A percentile compares a stretch with the other conserved stretches of the same genome.
Conservation (phyloP, 805 yeast genomes). For the Teunomyces pallodes region DNA sequence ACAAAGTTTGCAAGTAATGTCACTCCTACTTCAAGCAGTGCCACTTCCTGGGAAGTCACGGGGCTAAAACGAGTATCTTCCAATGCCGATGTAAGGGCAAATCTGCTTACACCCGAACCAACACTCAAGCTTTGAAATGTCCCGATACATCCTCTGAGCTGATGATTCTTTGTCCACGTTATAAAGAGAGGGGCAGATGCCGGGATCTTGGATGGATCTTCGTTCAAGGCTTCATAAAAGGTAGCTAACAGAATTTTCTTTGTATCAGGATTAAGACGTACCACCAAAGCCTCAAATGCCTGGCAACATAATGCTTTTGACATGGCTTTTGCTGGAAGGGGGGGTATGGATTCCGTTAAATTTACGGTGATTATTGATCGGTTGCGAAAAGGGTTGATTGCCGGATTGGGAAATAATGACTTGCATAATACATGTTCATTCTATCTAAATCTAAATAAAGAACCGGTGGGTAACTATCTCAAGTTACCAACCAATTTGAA, state of each 20-base stretch:
- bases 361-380: not conserved
- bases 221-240: conserved; percentile 12
- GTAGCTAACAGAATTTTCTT: conserved; percentile 12
- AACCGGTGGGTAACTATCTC: not conserved
- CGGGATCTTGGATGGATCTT: conserved; percentile 15
- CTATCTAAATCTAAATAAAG: not conserved
- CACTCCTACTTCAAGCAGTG: conserved; percentile 53
- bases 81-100: conserved; percentile 62
- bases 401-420: not conserved
- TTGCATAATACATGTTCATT: not conserved
- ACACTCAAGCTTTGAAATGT: conserved; percentile 63
- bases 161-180: conserved; percentile 68
- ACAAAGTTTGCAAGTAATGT: conserved; percentile 64
- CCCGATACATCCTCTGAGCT: conserved; percentile 90
- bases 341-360: not conserved
- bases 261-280: conserved; percentile 15
- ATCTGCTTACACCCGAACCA: conserved; percentile 57
- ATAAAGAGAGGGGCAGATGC: conserved; percentile 66
- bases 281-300: conserved; percentile 35
- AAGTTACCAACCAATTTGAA: conserved; percentile 1
- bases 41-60: conserved; percentile 53
- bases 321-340: conserved; percentile 16
- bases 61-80: conserved; percentile 79
- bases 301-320: conserved; percentile 35
- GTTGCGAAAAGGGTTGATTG: conserved; percentile 2